Evolutionary conservation across 805 yeast genomes (phyloP), one percentile per base, ranked within the genome.

Genomic region (Ascoidea rubescens): DNA sequence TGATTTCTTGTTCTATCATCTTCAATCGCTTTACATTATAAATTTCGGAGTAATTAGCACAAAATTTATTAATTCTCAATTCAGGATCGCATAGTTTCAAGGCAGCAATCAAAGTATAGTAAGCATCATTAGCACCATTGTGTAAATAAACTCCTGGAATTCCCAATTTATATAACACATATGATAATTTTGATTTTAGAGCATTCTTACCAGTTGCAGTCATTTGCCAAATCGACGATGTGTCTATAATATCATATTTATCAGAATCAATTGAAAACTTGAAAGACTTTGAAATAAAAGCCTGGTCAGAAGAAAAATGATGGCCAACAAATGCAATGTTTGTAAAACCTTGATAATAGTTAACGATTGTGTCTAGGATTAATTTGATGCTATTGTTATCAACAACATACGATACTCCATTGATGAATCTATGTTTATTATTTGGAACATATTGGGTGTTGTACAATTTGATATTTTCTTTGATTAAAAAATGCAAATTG

Each of bases 121-220:
- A 79, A 5, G 87, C 79, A 62, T 84, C 90, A 59, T 84, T 84
- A 2, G 81, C 87, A 1, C 85, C 89, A 61, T 84, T 84, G 61
- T 84, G 89, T 47, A 84, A 65, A 56, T 69, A 72, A 0, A 80
- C 71, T 58, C 78, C 80, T 0, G 87, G 84, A 5, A 84, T 70
- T 37, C 69, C 67, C 49, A 77, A 64, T 49, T 71, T 60, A 48
- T 76, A 62, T n/a, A 82, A 65, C 0, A 77, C 62, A 28, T 71
- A 73, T 12, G 76, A 69, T 46, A 83, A 61, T 6, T 72, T 67
- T 5, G 72, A 66, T 33, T 53, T 53, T 6, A 37, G 46, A 4
- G 55, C 47, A 1, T 53, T 50, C 16, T 54, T 42, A 28, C 61
- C 49, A 28, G 64, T 60, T 16, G 52, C 47, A 3, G 56, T 55